A percentile compares a stretch with the other conserved stretches of the same genome.
phyloP scores from a whole-genome alignment of 1,139 yeast genomes.

The Williopsis jadinii region DNA sequence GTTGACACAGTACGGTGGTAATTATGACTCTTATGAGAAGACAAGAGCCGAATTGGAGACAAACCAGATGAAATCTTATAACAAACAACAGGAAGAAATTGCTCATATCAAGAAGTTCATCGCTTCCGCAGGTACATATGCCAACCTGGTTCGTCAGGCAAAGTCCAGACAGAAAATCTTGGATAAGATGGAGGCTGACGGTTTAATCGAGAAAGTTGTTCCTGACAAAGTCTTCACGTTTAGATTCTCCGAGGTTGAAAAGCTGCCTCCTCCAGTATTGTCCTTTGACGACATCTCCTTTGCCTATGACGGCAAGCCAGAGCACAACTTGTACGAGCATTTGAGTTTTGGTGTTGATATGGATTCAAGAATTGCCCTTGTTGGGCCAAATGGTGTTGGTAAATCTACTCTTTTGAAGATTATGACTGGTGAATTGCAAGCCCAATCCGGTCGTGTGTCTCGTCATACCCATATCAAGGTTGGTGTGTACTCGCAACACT shows the following conservation, averaged over 20 bases:
- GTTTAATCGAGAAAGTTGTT: constrained; percentile 87
- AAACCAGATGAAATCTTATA: constrained; percentile 96
- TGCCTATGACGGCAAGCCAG: constrained; percentile 81
- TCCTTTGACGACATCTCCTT: constrained; percentile 94
- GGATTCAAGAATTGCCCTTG: constrained; percentile 98
- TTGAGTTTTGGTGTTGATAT: constrained; percentile 97
- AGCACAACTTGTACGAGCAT: constrained; percentile 83
- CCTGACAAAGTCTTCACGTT: constrained; percentile 91
- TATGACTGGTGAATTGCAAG: constrained; percentile 90
- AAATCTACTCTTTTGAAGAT: constrained; percentile 91
- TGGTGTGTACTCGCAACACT: constrained; percentile 98
- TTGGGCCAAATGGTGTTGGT: constrained; percentile 99
- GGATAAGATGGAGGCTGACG: constrained; percentile 99
- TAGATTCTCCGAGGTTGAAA: constrained; percentile 92
- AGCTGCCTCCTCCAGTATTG: constrained; percentile 97
- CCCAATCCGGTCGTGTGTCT: constrained; percentile 92
- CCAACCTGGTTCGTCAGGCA: constrained; percentile 97
- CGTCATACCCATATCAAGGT: constrained; percentile 96
- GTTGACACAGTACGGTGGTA: constrained; percentile 87
- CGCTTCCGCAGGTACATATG: constrained; percentile 99
- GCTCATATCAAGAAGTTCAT: constrained; percentile 96
- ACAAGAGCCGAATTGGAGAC: constrained; percentile 92
- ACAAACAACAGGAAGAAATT: constrained; percentile 97
- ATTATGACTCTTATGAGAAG: constrained; percentile 93
- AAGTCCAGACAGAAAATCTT: constrained; percentile 98